Percentiles rank a stretch among this genome's conserved stretches.
Conservation (phyloP, 202 grass and related monocot genomes). For the Digitaria exilis region DNA sequence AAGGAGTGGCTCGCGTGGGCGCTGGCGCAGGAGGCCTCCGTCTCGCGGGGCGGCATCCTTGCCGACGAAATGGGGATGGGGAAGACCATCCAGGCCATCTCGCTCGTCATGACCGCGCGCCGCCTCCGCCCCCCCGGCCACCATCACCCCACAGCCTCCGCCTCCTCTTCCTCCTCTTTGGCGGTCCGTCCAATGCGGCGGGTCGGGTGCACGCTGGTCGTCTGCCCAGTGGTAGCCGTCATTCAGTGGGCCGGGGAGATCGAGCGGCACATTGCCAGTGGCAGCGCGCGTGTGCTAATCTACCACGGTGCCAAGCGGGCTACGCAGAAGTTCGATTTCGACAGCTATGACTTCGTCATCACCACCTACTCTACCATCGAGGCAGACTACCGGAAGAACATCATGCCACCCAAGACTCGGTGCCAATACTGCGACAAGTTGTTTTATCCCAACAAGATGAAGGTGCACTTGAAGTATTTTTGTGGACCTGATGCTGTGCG, state of each 20-base stretch:
- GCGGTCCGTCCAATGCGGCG: neutral
- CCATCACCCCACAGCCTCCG: neutral
- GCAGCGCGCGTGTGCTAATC: constrained; percentile 56
- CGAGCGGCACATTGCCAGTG: constrained; percentile 61
- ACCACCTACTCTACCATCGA: constrained; percentile 94
- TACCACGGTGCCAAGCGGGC: constrained; percentile 62
- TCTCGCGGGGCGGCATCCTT: constrained; percentile 74
- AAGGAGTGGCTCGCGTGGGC: constrained; percentile 97
- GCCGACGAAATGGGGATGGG: constrained; percentile 99
- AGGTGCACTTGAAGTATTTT: constrained; percentile 64
- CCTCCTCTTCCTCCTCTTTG: neutral
- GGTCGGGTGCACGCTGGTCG: constrained; percentile 64
- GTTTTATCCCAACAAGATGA: constrained; percentile 48
- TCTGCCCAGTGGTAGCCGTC: constrained; percentile 88
- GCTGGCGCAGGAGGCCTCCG: constrained; percentile 71
- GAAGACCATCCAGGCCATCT: constrained; percentile 96
- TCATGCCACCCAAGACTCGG: constrained; percentile 72
- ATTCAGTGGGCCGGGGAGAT: constrained; percentile 94
- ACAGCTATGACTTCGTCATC: constrained; percentile 75
- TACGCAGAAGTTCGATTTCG: constrained; percentile 43
- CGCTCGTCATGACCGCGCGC: constrained; percentile 77
- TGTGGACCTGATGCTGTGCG: constrained; percentile 75
- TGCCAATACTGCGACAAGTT: constrained; percentile 58
- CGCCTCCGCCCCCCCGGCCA: neutral
- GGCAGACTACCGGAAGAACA: constrained; percentile 83